Evolutionary conservation across 768 basidiomycete species (phyloP).

Genomic region (Hysterangium stoloniferum): DNA sequence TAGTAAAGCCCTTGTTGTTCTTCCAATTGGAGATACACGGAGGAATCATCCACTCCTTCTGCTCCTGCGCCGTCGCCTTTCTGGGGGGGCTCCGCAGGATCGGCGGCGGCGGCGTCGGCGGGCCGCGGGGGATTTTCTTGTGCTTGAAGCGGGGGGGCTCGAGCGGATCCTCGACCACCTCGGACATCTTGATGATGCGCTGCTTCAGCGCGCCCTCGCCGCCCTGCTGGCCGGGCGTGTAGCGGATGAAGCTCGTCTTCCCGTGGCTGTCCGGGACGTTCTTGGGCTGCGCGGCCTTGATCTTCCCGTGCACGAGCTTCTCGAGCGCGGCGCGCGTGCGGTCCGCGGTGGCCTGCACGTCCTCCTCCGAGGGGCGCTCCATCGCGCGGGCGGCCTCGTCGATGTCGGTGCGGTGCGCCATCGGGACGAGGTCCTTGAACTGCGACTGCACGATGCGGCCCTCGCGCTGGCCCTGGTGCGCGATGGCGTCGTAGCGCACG

Average conservation of each 20-base stretch:
- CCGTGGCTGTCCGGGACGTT: conserved; percentile 81
- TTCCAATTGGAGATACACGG: conserved; percentile 99
- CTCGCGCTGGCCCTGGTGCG: conserved; percentile 85
- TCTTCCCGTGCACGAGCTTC: conserved; percentile 89
- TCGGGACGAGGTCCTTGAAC: conserved; percentile 95
- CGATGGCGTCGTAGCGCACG: conserved; percentile 95
- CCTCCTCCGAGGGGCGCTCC: conserved; percentile 92
- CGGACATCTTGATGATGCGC: conserved; percentile 98
- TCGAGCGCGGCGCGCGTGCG: conserved; percentile 88
- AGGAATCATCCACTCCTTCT: conserved; percentile 99
- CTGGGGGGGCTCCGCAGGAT: conserved; percentile 92
- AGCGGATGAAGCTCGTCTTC: conserved; percentile 86
- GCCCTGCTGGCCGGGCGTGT: conserved; percentile 89
- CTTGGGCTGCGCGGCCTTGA: conserved; percentile 98
- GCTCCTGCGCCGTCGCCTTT: conserved; percentile 92
- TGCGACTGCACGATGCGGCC: conserved; percentile 88
- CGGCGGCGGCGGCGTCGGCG: conserved; percentile 93
- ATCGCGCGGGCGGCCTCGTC: conserved; percentile 62
- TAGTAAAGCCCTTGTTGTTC: conserved; percentile 99
- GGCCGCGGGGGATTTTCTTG: conserved; percentile 97
- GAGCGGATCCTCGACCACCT: conserved; percentile 94
- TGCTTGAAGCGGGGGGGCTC: conserved; percentile 98
- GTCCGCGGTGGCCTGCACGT: conserved; percentile 85
- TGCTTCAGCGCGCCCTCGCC: conserved; percentile 69
- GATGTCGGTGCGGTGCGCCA: conserved; percentile 83